Conservation (phyloP, 2,329 filamentous ascomycete genomes). For the Venturia pyrina region DNA sequence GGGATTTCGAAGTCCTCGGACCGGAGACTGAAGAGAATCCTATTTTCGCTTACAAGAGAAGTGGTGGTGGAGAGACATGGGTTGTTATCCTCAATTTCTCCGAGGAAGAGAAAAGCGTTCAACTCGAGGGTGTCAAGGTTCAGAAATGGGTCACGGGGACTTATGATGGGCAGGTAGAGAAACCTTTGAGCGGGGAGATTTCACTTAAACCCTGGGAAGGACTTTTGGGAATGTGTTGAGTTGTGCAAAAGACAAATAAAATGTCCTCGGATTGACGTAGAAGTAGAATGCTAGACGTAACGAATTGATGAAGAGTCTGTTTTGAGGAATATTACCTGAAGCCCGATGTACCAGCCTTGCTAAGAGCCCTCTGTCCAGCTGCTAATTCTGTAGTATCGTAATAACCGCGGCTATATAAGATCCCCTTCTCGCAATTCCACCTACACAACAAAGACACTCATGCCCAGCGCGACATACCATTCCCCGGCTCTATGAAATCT, state of each 20-base stretch:
- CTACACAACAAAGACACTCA: no score
- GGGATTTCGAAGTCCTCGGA: slow-evolving; percentile 48
- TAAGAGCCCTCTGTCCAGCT: no score
- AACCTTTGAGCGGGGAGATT: slow-evolving; percentile 19
- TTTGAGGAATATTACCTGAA: no score
- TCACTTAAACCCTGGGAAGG: slow-evolving; percentile 27
- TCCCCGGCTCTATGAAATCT: no score
- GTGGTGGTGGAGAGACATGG: slow-evolving; percentile 21
- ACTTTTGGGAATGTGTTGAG: slow-evolving; percentile 18
- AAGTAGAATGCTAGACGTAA: no score
- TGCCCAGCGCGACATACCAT: no score
- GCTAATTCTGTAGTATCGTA: no score
- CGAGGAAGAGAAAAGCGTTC: slow-evolving; percentile 17
- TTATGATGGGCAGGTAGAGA: slow-evolving; percentile 16
- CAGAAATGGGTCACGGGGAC: slow-evolving; percentile 28
- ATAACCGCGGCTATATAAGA: no score
- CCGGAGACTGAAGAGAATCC: slow-evolving; percentile 44
- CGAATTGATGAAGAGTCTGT: no score
- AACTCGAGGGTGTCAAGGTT: slow-evolving; percentile 13
- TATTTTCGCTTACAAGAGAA: slow-evolving; percentile 30
- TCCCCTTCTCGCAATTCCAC: no score
- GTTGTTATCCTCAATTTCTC: slow-evolving; percentile 26
- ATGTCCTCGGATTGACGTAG: no score
- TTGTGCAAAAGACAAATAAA: not conserved
- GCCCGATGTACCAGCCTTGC: no score